These are phyloP conservation scores for Pascua sp. DNA, from an alignment of 1,284 basidiomycete species.

Conservation along the genomic window DNA sequence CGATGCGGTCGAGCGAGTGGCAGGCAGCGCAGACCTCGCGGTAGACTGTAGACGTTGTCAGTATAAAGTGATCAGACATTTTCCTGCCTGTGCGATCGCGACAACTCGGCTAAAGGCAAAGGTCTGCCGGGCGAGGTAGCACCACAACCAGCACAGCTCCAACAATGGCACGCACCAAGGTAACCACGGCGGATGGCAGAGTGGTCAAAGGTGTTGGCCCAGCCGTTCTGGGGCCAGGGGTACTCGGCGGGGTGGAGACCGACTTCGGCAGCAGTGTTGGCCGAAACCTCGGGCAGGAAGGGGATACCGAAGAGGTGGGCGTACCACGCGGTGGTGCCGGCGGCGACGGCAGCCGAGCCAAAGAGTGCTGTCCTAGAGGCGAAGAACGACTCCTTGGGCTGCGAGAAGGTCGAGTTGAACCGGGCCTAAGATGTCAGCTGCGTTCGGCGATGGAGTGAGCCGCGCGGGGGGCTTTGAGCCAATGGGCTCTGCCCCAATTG, in stretches of 20 bases:
- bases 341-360: slow-evolving; percentile 72
- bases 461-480: slow-evolving; percentile 1
- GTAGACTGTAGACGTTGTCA: slow-evolving; percentile 62
- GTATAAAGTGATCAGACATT: not conserved
- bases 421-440: slow-evolving; percentile 30
- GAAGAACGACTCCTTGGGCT: slow-evolving; percentile 23
- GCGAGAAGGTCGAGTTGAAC: slow-evolving; percentile 38
- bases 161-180: slow-evolving; percentile 53
- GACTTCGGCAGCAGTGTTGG: slow-evolving; percentile 85
- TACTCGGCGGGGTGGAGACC: slow-evolving; percentile 85
- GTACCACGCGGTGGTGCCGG: slow-evolving; percentile 92
- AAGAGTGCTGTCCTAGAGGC: slow-evolving; percentile 73
- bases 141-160: not conserved
- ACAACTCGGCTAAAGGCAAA: not conserved
- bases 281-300: slow-evolving; percentile 81
- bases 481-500: not conserved
- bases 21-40: slow-evolving; percentile 98
- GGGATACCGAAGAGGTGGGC: slow-evolving; percentile 89
- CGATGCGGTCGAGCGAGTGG: slow-evolving; percentile 98
- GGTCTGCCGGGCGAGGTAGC: not conserved
- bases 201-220: slow-evolving; percentile 91
- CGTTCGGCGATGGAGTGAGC: not conserved
- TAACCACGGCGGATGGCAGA: slow-evolving; percentile 91
- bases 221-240: slow-evolving; percentile 89
- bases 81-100: not conserved